Evolutionary conservation across 192 early-diverging fungal genomes (phyloP).

Genomic region (Linnemannia elongata): DNA sequence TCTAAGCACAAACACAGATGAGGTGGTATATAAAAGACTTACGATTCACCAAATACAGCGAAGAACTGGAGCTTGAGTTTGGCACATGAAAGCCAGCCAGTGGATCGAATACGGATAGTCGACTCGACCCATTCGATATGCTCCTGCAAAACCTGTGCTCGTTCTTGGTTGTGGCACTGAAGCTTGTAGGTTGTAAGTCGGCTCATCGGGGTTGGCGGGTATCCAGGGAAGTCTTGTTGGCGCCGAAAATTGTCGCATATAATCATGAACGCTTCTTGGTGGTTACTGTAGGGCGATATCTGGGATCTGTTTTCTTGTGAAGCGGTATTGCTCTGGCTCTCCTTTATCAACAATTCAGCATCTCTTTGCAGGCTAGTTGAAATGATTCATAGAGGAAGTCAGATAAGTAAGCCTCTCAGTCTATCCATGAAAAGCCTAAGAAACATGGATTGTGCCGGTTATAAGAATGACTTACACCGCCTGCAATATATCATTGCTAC

Average conservation of each 20-base stretch:
- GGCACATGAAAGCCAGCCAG: conserved; percentile 43
- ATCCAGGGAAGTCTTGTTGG: conserved; percentile 7
- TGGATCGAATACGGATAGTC: not conserved
- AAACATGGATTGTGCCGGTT: not conserved
- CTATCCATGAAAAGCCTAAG: not conserved
- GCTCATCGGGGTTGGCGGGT: conserved; percentile 4
- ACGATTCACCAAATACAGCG: conserved; percentile 39
- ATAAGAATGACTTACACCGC: not conserved
- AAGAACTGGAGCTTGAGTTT: conserved; percentile 52
- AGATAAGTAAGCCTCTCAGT: not conserved
- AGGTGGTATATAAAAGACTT: not conserved
- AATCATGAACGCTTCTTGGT: conserved; percentile 25
- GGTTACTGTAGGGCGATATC: not conserved
- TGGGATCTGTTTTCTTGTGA: not conserved
- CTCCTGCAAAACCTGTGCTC: not conserved
- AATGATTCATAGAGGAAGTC: not conserved
- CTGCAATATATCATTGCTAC: not conserved
- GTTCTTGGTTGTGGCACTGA: not conserved
- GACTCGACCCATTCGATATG: conserved; percentile 39
- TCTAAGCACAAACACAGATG: not conserved
- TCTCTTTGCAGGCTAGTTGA: conserved; percentile 11
- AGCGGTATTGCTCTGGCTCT: not conserved
- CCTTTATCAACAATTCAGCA: not conserved
- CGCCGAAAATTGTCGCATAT: conserved; percentile 31
- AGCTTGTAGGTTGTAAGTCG: not conserved